Percentiles rank a stretch among this genome's conserved stretches.
phyloP scores from a whole-genome alignment of 768 basidiomycete genomes.

The Termitomyces sp. region DNA sequence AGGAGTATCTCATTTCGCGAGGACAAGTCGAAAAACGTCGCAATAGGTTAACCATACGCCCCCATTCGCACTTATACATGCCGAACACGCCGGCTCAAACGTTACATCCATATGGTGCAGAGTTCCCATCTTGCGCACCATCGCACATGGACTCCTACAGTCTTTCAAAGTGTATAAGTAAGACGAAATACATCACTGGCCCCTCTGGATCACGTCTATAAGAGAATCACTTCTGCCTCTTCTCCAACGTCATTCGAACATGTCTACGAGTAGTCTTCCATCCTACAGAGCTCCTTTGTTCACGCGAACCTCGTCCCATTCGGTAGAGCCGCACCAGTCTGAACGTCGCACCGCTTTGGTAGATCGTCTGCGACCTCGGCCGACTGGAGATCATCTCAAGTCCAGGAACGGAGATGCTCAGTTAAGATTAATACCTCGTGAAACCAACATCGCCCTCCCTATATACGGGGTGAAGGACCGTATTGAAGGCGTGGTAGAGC shows the following conservation, averaged over 20 bases:
- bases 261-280: conserved; percentile 56
- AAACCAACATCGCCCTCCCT: conserved; percentile 47
- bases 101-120: conserved; percentile 16
- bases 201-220: conserved; percentile 2
- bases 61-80: background rate
- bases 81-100: conserved; percentile 3
- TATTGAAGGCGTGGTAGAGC: conserved; percentile 54
- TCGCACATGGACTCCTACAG: conserved; percentile 13
- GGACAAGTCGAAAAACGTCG: no score
- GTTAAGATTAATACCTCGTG: conserved; percentile 51
- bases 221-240: background rate
- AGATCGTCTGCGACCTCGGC: conserved; percentile 34
- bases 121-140: conserved; percentile 13
- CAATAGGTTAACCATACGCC: no score
- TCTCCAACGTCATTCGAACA: conserved; percentile 17
- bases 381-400: conserved; percentile 50
- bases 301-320: conserved; percentile 45
- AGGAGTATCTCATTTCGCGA: no score
- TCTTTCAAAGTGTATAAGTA: background rate
- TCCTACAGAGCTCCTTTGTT: conserved; percentile 37
- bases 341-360: conserved; percentile 53
- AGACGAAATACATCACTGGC: conserved; percentile 4
- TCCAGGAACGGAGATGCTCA: conserved; percentile 50
- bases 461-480: conserved; percentile 49
- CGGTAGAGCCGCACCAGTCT: conserved; percentile 47